Evolutionary conservation across 2,329 filamentous ascomycete genomes (phyloP).

Genomic region (Acephala macrosclerotiorum): DNA sequence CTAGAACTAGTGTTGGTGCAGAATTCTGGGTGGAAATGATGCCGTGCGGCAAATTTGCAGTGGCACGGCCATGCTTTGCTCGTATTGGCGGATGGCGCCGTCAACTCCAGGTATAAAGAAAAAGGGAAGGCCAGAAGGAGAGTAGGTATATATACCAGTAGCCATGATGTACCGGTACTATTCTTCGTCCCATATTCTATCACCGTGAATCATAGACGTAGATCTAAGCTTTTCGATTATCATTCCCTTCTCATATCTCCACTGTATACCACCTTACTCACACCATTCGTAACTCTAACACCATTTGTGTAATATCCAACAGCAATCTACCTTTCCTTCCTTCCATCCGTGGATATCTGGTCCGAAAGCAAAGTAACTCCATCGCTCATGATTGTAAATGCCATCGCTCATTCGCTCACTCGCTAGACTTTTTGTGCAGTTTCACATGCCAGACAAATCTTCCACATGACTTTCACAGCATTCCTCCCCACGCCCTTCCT

Average conservation of each 20-base stretch:
- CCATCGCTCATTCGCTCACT: conserved; percentile 29
- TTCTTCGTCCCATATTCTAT: too few species aligned
- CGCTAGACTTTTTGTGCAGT: conserved; percentile 19
- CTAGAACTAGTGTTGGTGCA: too few species aligned
- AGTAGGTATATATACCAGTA: too few species aligned
- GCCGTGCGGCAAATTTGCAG: too few species aligned
- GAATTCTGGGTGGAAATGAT: too few species aligned
- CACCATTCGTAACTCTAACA: background rate
- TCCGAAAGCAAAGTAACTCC: conserved; percentile 31
- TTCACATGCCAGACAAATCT: conserved; percentile 32
- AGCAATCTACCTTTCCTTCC: conserved; percentile 3
- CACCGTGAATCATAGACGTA: background rate
- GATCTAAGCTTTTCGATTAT: background rate
- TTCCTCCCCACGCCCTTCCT: conserved; percentile 10
- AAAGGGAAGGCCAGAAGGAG: too few species aligned
- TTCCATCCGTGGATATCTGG: conserved; percentile 11
- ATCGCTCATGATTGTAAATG: conserved; percentile 40
- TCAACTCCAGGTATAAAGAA: too few species aligned
- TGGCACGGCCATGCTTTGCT: too few species aligned
- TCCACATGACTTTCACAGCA: conserved; percentile 1
- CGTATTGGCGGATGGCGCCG: too few species aligned
- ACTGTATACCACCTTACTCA: background rate
- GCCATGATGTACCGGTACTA: too few species aligned
- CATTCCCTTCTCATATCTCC: background rate
- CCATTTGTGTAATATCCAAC: background rate